These are phyloP conservation scores for Sugiyamaella floridensis DNA, from an alignment of 805 yeast species.

Conservation along the genomic window DNA sequence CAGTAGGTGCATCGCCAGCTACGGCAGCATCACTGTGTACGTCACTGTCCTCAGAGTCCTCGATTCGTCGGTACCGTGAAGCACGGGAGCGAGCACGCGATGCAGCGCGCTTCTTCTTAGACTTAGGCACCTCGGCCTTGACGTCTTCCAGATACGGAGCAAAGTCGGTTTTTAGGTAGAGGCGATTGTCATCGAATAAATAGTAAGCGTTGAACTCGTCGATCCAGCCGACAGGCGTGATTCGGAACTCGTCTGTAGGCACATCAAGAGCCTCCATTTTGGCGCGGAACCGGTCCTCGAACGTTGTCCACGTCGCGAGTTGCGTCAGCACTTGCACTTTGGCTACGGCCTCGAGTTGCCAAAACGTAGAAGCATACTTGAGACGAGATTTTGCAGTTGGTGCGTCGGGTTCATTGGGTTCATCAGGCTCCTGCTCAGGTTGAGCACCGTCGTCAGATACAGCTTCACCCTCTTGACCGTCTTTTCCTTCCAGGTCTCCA, in stretches of 20 bases:
- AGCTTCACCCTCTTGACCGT: background rate
- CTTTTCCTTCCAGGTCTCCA: conserved; percentile 3
- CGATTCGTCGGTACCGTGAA: conserved; percentile 9
- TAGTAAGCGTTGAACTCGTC: conserved; percentile 25
- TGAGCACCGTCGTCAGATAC: background rate
- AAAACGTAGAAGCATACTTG: conserved; percentile 4
- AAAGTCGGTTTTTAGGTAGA: conserved; percentile 22
- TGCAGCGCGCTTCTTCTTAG: background rate
- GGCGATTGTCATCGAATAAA: conserved; percentile 32
- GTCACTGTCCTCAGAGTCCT: conserved; percentile 13
- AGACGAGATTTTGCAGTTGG: background rate
- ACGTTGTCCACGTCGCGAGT: conserved; percentile 18
- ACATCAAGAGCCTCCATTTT: conserved; percentile 12
- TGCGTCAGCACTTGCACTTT: conserved; percentile 17
- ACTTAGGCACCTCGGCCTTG: background rate
- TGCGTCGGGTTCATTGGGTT: conserved; percentile 6
- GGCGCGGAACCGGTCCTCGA: conserved; percentile 16
- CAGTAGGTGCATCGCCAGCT: conserved; percentile 10
- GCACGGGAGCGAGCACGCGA: background rate
- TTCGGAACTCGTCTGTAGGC: conserved; percentile 19
- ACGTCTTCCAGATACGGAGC: conserved; percentile 14
- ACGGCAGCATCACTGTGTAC: conserved; percentile 13
- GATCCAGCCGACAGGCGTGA: conserved; percentile 28
- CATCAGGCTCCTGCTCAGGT: conserved; percentile 14
- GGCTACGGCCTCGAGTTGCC: conserved; percentile 11